phyloP scores from a whole-genome alignment of 177 flowering plant genomes.

The Vitis hybrid region DNA sequence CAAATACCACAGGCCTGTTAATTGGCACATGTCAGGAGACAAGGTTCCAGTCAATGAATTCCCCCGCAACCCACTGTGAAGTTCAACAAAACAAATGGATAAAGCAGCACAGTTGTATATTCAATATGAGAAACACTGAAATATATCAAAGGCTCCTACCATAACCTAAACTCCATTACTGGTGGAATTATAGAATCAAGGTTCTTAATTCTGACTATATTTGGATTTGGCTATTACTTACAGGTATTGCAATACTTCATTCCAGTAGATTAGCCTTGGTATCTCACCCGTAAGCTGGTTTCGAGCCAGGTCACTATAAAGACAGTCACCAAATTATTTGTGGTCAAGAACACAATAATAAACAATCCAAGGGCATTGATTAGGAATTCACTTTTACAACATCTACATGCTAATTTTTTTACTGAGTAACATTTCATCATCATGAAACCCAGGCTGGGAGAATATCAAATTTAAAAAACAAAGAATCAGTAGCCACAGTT shows the following conservation, averaged over 20 bases:
- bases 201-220: neutral
- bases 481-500: neutral
- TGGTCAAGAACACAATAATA: no score
- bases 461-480: no score
- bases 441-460: no score
- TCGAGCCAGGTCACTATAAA: conserved; percentile 72
- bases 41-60: conserved; percentile 72
- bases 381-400: no score
- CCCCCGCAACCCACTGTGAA: conserved; percentile 69
- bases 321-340: neutral
- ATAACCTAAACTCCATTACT: neutral
- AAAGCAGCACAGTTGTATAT: neutral
- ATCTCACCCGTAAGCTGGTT: conserved; percentile 85
- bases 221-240: conserved; percentile 27
- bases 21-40: conserved; percentile 89
- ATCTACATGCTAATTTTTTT: no score
- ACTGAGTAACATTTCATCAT: no score
- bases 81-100: neutral
- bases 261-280: conserved; percentile 88
- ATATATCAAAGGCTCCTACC: neutral
- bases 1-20: conserved; percentile 96
- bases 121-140: neutral
- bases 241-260: conserved; percentile 93
- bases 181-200: neutral
- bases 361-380: no score